These are phyloP conservation scores for Fusarium longipes DNA, from an alignment of 2,329 filamentous ascomycete species.

Conservation along the genomic window DNA sequence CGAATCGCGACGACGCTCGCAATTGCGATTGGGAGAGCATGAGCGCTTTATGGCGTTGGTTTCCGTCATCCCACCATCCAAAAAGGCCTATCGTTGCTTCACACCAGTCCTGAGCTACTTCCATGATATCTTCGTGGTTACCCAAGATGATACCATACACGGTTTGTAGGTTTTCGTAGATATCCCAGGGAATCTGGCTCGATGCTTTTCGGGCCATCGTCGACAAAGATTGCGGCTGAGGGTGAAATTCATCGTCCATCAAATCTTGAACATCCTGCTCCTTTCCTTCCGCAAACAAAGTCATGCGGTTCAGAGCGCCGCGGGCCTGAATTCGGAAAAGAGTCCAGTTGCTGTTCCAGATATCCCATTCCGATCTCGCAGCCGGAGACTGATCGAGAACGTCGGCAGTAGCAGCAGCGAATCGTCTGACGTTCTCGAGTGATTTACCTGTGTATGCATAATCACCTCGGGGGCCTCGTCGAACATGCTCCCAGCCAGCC, in stretches of 20 bases:
- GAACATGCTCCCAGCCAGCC: conserved; percentile 82
- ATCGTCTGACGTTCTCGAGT: conserved; percentile 81
- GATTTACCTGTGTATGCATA: conserved; percentile 79
- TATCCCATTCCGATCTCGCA: conserved; percentile 79
- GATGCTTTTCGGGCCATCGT: conserved; percentile 81
- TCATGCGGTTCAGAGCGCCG: conserved; percentile 75
- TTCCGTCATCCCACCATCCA: conserved; percentile 92
- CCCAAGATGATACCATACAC: conserved; percentile 86
- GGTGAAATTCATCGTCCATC: conserved; percentile 50
- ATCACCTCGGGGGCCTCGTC: conserved; percentile 72
- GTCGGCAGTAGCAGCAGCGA: conserved; percentile 73
- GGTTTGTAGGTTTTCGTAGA: conserved; percentile 85
- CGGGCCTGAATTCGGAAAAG: conserved; percentile 82
- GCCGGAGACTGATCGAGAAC: conserved; percentile 81
- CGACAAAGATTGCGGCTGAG: conserved; percentile 65
- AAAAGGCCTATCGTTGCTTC: conserved; percentile 87
- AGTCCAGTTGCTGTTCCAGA: conserved; percentile 83
- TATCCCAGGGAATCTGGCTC: conserved; percentile 87
- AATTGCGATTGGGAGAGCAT: conserved; percentile 57
- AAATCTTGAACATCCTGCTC: conserved; percentile 57
- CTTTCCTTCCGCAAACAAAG: conserved; percentile 81
- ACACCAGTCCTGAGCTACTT: conserved; percentile 87
- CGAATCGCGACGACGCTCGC: conserved; percentile 55
- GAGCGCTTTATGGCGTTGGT: conserved; percentile 57
- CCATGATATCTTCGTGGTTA: conserved; percentile 77